A percentile compares a stretch with the other conserved stretches of the same genome.
Conservation (phyloP, 495 filamentous ascomycete genomes). For the Viridothelium virens region DNA sequence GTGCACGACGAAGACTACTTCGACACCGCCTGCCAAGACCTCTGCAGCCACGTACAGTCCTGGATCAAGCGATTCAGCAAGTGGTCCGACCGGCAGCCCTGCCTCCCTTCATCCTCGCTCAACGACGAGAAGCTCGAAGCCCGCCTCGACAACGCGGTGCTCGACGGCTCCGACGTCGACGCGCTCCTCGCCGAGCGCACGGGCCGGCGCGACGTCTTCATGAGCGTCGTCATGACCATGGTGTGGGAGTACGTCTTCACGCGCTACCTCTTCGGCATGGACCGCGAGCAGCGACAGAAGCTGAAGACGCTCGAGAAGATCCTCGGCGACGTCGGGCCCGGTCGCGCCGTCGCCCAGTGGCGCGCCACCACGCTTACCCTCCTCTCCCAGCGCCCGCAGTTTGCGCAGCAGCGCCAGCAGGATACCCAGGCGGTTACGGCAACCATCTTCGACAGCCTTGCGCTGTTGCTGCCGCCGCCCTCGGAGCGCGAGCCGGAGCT, state of each 20-base stretch:
- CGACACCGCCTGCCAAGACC: slow-evolving; percentile 81
- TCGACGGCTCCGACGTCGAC: slow-evolving; percentile 89
- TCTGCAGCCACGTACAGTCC: slow-evolving; percentile 88
- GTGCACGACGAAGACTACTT: slow-evolving; percentile 90
- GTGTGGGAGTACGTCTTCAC: slow-evolving; percentile 97
- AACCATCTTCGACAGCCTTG: slow-evolving; percentile 72
- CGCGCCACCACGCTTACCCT: slow-evolving; percentile 87
- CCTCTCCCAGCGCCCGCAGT: slow-evolving; percentile 65
- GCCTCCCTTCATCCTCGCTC: slow-evolving; percentile 70
- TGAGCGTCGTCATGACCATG: slow-evolving; percentile 96
- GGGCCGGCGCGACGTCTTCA: slow-evolving; percentile 81
- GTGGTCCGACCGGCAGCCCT: slow-evolving; percentile 80
- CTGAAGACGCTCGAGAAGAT: slow-evolving; percentile 89
- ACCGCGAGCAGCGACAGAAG: slow-evolving; percentile 92
- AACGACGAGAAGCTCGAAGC: slow-evolving; percentile 83
- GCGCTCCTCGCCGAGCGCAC: slow-evolving; percentile 77
- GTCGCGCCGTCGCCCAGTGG: slow-evolving; percentile 84
- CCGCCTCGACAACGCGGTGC: slow-evolving; percentile 82
- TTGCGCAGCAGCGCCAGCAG: slow-evolving; percentile 63
- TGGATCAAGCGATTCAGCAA: slow-evolving; percentile 97
- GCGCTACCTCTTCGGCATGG: slow-evolving; percentile 96
- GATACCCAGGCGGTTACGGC: slow-evolving; percentile 87
- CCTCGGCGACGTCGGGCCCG: slow-evolving; percentile 72
- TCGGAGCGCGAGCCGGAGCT: slow-evolving; percentile 64
- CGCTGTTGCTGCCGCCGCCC: slow-evolving; percentile 73